Evolutionary conservation across 2,329 filamentous ascomycete species (phyloP).

Genomic region (Cytospora leucostoma): DNA sequence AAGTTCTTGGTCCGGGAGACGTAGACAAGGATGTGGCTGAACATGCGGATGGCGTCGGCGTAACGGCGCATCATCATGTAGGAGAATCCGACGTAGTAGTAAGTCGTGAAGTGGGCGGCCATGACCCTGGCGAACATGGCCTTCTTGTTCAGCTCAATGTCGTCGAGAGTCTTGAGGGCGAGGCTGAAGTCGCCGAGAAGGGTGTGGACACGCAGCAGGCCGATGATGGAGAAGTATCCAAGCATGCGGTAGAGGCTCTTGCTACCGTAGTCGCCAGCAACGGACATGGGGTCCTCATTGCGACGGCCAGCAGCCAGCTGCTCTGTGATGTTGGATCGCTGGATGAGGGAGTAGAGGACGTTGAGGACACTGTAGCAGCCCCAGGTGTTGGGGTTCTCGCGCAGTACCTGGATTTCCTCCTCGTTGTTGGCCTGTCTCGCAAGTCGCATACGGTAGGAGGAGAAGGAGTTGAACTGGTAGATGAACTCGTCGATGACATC

Average conservation of each 20-base stretch:
- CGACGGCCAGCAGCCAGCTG: constrained; percentile 94
- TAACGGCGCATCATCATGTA: constrained; percentile 99
- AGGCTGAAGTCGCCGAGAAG: constrained; percentile 97
- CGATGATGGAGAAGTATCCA: constrained; percentile 99
- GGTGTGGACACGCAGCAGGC: constrained; percentile 92
- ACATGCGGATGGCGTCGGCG: constrained; percentile 98
- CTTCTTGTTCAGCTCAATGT: constrained; percentile 99
- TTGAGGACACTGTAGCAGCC: constrained; percentile 99
- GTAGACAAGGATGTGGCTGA: constrained; percentile 99
- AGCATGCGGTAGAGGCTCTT: constrained; percentile 97
- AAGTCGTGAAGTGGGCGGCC: constrained; percentile 99
- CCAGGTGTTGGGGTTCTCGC: constrained; percentile 98
- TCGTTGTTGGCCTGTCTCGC: constrained; percentile 81
- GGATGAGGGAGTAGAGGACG: constrained; percentile 98
- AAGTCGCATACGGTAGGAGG: constrained; percentile 89
- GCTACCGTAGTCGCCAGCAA: constrained; percentile 92
- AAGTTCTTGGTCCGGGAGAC: constrained; percentile 99
- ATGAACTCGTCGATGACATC: constrained; percentile 99
- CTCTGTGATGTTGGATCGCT: constrained; percentile 96
- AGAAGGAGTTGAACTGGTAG: constrained; percentile 99
- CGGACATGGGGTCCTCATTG: constrained; percentile 82
- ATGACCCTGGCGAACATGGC: constrained; percentile 99
- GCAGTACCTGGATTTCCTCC: constrained; percentile 87
- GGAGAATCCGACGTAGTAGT: constrained; percentile 99
- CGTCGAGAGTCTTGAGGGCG: constrained; percentile 96